These are phyloP conservation scores for Globisporangium nodosum DNA, from an alignment of 352 stramenopile genomes.

Conservation along the genomic window DNA sequence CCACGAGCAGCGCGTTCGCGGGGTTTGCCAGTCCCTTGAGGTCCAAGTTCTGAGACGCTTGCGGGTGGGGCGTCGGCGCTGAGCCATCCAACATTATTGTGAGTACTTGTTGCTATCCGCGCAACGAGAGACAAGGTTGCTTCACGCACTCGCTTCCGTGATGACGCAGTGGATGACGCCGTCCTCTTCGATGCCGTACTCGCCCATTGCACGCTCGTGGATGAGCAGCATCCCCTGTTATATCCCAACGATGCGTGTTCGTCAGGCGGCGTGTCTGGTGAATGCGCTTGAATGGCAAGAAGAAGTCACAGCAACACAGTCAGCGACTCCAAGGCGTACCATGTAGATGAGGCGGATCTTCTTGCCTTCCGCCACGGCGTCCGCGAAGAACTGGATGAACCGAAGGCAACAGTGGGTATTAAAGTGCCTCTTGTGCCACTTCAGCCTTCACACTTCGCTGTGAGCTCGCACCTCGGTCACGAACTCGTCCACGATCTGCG, in stretches of 20 bases:
- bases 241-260: not conserved
- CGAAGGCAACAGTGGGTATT: not conserved
- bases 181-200: slow-evolving; percentile 72
- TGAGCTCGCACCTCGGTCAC: slow-evolving; percentile 24
- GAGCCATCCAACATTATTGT: not conserved
- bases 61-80: slow-evolving; percentile 37
- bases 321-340: slow-evolving; percentile 14
- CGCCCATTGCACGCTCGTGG: slow-evolving; percentile 53
- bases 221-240: slow-evolving; percentile 64
- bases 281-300: too few species aligned
- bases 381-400: slow-evolving; percentile 47
- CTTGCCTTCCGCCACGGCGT: slow-evolving; percentile 43
- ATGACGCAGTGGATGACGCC: slow-evolving; percentile 74
- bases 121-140: not conserved
- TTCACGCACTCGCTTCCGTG: slow-evolving; percentile 55
- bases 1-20: slow-evolving; percentile 47
- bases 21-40: slow-evolving; percentile 55
- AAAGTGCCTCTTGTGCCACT: not conserved
- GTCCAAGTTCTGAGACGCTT: slow-evolving; percentile 30
- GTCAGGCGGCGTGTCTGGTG: not conserved
- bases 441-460: not conserved
- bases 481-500: slow-evolving; percentile 63
- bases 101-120: not conserved
- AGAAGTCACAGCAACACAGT: too few species aligned
- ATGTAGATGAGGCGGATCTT: slow-evolving; percentile 79